phyloP scores from a whole-genome alignment of 345 rosid genomes.

The Geranium rotundifolium region DNA sequence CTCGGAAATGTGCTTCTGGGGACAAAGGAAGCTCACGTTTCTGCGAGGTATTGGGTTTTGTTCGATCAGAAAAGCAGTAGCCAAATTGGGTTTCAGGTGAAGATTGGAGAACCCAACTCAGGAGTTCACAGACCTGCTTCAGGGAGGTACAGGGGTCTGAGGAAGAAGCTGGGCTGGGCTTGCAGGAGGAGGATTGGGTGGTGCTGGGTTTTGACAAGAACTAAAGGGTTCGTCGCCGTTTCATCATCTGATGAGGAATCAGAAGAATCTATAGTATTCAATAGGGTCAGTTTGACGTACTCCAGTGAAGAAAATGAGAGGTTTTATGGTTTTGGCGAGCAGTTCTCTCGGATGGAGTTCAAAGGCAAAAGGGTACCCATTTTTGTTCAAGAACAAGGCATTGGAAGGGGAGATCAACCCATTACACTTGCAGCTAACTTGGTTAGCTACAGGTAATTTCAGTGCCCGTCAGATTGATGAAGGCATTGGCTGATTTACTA shows the following conservation, averaged over 20 bases:
- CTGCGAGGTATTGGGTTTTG: constrained; percentile 39
- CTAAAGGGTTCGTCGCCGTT: constrained; percentile 22
- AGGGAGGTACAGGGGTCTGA: constrained; percentile 16
- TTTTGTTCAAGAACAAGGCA: constrained; percentile 72
- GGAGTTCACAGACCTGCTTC: constrained; percentile 6
- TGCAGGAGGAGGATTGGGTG: constrained; percentile 27
- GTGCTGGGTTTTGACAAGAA: constrained; percentile 22
- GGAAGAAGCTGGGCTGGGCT: constrained; percentile 20
- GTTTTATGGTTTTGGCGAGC: constrained; percentile 66
- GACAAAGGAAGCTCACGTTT: constrained; percentile 9
- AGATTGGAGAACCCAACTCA: constrained; percentile 26
- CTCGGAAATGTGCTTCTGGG: constrained; percentile 3
- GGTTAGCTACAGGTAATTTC: constrained; percentile 53
- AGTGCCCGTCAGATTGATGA: no score
- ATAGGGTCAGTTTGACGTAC: constrained; percentile 42
- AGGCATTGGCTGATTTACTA: no score
- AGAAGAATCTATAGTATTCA: constrained; percentile 25
- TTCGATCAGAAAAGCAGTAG: constrained; percentile 36
- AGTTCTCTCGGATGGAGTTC: constrained; percentile 61
- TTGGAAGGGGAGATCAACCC: constrained; percentile 79
- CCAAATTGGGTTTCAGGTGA: constrained; percentile 42
- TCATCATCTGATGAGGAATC: constrained; percentile 29
- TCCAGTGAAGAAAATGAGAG: constrained; percentile 48
- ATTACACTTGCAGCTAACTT: constrained; percentile 62
- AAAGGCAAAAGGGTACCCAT: constrained; percentile 66